phyloP scores from a whole-genome alignment of 192 early-diverging fungal species.

The Backusella australiensis region DNA sequence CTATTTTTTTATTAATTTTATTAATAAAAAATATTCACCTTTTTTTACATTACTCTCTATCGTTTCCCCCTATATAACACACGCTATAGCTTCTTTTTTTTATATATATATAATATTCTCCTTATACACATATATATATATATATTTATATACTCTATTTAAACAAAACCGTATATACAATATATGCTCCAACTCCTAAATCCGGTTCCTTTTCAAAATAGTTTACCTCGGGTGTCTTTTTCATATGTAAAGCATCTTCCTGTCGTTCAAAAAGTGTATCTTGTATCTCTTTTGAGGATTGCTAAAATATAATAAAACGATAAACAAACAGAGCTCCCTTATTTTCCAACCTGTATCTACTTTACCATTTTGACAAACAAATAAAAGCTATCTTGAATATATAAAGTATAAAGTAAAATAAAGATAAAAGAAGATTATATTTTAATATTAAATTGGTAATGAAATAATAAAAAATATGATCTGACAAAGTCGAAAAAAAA shows the following conservation, averaged over 20 bases:
- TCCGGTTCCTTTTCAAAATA: constrained; percentile 4
- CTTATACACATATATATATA: background rate
- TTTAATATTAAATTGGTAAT: background rate
- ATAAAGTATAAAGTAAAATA: background rate
- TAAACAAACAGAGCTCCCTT: background rate
- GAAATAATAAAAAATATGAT: background rate
- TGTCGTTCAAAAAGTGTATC: background rate
- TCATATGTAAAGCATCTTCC: background rate
- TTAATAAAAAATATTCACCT: background rate
- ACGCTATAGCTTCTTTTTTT: background rate
- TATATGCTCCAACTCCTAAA: constrained; percentile 7
- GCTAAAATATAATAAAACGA: background rate
- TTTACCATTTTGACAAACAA: background rate
- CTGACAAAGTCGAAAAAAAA: background rate
- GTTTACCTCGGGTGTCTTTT: background rate
- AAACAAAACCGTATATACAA: background rate
- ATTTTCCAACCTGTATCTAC: background rate
- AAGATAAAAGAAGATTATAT: background rate
- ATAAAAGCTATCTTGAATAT: background rate
- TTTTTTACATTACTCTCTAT: background rate
- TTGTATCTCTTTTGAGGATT: constrained; percentile 4
- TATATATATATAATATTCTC: background rate
- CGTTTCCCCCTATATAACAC: background rate
- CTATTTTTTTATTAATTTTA: background rate
- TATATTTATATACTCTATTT: background rate